These are phyloP conservation scores for Astrothelium subdiscretum DNA, from an alignment of 495 filamentous ascomycete species.

Conservation along the genomic window DNA sequence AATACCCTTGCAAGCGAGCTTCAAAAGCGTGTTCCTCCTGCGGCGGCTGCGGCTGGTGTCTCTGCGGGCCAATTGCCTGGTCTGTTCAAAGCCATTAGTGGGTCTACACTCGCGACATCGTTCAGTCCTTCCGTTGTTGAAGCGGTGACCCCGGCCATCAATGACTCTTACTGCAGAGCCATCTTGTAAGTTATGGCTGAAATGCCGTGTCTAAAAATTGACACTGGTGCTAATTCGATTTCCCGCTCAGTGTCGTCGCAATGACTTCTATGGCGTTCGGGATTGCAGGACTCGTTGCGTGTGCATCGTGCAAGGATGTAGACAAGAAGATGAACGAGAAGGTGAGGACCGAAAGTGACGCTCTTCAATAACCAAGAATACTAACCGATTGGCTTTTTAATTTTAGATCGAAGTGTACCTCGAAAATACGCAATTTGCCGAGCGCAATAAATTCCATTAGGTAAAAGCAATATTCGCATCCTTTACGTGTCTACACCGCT, in stretches of 20 bases:
- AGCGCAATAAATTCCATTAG: not conserved
- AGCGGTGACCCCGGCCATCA: not conserved
- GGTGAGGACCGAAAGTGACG: not conserved
- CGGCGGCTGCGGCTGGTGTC: not conserved
- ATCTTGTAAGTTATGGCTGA: not conserved
- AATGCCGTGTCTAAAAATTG: not conserved
- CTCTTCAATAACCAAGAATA: no score
- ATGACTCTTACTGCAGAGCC: not conserved
- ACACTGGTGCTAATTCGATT: not conserved
- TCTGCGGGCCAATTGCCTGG: not conserved
- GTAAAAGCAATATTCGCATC: not conserved
- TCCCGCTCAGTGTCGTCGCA: not conserved
- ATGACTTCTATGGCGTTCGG: conserved; percentile 3
- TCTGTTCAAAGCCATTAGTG: not conserved
- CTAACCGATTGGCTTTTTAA: not conserved
- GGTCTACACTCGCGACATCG: not conserved
- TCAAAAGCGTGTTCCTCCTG: not conserved
- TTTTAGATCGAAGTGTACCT: not conserved
- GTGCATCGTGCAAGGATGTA: not conserved
- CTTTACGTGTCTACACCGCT: no score
- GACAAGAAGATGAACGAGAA: conserved; percentile 1
- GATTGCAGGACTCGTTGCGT: conserved; percentile 1
- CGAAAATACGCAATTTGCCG: not conserved
- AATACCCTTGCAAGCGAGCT: not conserved
- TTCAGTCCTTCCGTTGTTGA: not conserved